phyloP scores from a whole-genome alignment of 2,329 filamentous ascomycete species.

The Calonectria fujianensis region DNA sequence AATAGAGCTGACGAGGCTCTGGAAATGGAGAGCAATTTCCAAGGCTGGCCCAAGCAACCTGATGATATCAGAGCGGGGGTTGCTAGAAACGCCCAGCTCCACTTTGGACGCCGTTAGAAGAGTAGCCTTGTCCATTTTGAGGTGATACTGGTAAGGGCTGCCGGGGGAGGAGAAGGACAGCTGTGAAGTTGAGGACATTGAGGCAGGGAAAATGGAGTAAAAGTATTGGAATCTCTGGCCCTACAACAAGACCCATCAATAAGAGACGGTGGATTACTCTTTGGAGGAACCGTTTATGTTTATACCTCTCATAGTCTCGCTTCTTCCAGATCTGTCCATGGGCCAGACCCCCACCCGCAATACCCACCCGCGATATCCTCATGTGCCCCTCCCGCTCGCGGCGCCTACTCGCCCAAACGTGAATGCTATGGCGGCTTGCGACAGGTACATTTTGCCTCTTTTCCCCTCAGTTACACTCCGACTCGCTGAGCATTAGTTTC shows the following conservation, averaged over 20 bases:
- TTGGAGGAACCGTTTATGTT: constrained; percentile 31
- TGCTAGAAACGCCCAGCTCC: constrained; percentile 56
- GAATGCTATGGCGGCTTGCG: constrained; percentile 38
- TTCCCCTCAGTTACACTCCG: constrained; percentile 37
- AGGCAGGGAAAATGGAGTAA: neutral
- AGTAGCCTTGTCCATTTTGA: constrained; percentile 60
- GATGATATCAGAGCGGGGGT: constrained; percentile 58
- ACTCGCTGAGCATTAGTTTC: constrained; percentile 43
- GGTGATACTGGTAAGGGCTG: constrained; percentile 38
- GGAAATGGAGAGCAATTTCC: constrained; percentile 59
- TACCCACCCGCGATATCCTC: constrained; percentile 30
- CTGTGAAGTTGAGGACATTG: neutral
- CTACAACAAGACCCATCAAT: neutral
- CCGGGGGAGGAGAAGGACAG: constrained; percentile 1
- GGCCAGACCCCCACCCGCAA: constrained; percentile 14
- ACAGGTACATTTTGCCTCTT: constrained; percentile 43
- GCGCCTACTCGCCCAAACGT: constrained; percentile 35
- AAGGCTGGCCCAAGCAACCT: constrained; percentile 60
- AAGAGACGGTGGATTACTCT: neutral
- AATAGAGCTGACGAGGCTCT: constrained; percentile 58
- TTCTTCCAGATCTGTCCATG: constrained; percentile 11
- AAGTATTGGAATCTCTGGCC: neutral
- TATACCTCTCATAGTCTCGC: constrained; percentile 32
- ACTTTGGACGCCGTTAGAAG: constrained; percentile 63
- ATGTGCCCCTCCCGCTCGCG: constrained; percentile 34